Evolutionary conservation across 768 basidiomycete species (phyloP).

Genomic region (Hydnum rufescens): DNA sequence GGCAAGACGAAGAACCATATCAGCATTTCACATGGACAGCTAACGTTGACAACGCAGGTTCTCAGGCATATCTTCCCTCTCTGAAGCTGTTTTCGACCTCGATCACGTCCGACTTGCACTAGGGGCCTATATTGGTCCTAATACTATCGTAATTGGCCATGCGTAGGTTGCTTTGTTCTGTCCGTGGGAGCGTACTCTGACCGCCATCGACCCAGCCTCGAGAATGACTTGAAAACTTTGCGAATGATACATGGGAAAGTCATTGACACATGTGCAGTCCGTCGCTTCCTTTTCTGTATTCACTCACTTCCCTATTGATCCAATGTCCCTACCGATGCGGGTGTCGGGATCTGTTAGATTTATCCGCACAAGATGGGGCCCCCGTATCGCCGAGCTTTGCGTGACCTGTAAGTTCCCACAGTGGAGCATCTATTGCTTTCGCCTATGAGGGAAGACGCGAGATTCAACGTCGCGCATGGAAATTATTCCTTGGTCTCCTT

Average conservation of each 20-base stretch:
- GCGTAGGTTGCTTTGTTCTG: conserved; percentile 11
- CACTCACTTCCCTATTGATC: too few relatives aligned
- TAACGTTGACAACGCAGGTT: conserved; percentile 21
- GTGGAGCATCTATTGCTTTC: neutral
- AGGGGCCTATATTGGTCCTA: conserved; percentile 46
- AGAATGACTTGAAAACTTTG: conserved; percentile 85
- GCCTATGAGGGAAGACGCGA: too few relatives aligned
- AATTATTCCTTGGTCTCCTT: neutral
- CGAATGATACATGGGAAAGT: conserved; percentile 70
- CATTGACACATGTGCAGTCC: conserved; percentile 59
- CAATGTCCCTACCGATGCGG: neutral
- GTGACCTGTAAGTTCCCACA: conserved; percentile 43
- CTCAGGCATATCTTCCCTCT: conserved; percentile 53
- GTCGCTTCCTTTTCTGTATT: conserved; percentile 5
- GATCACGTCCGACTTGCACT: conserved; percentile 44
- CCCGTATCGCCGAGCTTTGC: conserved; percentile 59
- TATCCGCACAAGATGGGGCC: conserved; percentile 70
- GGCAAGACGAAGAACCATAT: conserved; percentile 21
- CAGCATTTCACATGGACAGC: neutral
- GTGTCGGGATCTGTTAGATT: conserved; percentile 19
- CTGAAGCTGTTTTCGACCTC: conserved; percentile 43
- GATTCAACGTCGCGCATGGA: too few relatives aligned
- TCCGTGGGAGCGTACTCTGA: neutral
- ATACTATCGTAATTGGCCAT: conserved; percentile 72
- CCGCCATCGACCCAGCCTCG: conserved; percentile 33